Percentiles rank a stretch among this genome's conserved stretches.
Conservation (phyloP, 1,284 basidiomycete genomes). For the Ustanciosporium gigantosporum region DNA sequence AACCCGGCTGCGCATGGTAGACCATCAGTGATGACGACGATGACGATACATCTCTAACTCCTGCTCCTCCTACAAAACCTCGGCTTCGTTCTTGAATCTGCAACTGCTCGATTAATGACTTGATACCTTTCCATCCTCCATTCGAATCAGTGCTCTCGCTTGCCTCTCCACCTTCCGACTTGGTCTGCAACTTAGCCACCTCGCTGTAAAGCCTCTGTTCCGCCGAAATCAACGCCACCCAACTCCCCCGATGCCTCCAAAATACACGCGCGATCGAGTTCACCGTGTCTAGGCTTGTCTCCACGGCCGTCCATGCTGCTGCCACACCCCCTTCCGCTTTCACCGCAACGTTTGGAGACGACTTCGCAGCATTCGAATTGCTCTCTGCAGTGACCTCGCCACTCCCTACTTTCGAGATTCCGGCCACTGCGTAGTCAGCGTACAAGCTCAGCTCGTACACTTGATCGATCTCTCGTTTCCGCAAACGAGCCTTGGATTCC, state of each 20-base stretch:
- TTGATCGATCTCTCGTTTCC: slow-evolving; percentile 34
- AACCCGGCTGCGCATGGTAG: not conserved
- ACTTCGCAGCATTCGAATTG: not conserved
- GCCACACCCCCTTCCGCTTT: not conserved
- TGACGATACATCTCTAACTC: too few relatives aligned
- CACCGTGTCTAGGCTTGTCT: slow-evolving; percentile 1
- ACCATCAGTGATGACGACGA: not conserved
- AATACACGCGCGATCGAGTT: slow-evolving; percentile 18
- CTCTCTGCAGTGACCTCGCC: not conserved
- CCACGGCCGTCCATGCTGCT: slow-evolving; percentile 2
- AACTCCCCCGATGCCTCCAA: slow-evolving; percentile 9
- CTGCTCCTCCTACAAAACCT: too few relatives aligned
- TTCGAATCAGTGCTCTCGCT: too few relatives aligned
- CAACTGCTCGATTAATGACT: not conserved
- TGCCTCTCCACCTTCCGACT: too few relatives aligned
- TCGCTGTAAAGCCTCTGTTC: slow-evolving; percentile 24
- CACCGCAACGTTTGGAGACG: not conserved
- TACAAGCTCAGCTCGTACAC: slow-evolving; percentile 20
- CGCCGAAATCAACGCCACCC: slow-evolving; percentile 23
- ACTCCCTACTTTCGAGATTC: not conserved
- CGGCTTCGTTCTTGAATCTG: not conserved
- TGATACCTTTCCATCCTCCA: not conserved
- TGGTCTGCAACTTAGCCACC: slow-evolving; percentile 21
- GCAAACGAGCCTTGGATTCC: slow-evolving; percentile 29
- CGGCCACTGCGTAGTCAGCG: slow-evolving; percentile 1